Evolutionary conservation across 768 basidiomycete genomes (phyloP).

Genomic region (Termitomyces sp.): DNA sequence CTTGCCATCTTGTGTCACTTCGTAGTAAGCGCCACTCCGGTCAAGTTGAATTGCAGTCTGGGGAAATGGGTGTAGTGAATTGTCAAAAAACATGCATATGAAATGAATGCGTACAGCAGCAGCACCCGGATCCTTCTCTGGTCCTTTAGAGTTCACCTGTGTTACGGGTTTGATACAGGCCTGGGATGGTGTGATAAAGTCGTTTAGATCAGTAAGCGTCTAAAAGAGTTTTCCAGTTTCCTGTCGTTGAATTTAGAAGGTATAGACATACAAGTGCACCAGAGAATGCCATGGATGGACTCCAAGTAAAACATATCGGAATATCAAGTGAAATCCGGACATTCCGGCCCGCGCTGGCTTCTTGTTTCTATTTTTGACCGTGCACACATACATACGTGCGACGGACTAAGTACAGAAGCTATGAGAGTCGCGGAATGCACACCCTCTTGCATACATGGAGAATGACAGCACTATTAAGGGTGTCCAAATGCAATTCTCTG

Average conservation of each 20-base stretch:
- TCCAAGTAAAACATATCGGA: conserved; percentile 2
- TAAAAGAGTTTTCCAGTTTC: conserved; percentile 24
- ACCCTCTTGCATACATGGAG: too few relatives aligned
- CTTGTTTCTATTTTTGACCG: too few relatives aligned
- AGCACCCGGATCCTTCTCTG: conserved; percentile 30
- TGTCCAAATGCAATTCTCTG: too few relatives aligned
- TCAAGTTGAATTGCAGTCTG: conserved; percentile 95
- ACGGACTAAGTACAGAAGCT: too few relatives aligned
- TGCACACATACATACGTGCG: too few relatives aligned
- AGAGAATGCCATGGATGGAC: conserved; percentile 73
- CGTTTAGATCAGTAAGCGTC: conserved; percentile 94
- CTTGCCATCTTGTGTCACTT: conserved; percentile 47
- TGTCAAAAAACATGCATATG: background rate
- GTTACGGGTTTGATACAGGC: conserved; percentile 95
- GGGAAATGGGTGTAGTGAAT: background rate
- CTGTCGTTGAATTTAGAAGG: background rate
- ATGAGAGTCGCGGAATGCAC: too few relatives aligned
- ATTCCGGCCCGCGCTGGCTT: too few relatives aligned
- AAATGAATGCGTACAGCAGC: conserved; percentile 30
- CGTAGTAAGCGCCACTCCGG: conserved; percentile 81
- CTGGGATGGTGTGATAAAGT: conserved; percentile 95
- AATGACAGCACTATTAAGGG: too few relatives aligned
- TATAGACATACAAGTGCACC: conserved; percentile 67
- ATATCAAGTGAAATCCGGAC: background rate
- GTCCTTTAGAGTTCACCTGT: conserved; percentile 31